Evolutionary conservation across 1,139 yeast species (phyloP).

Genomic region (Magnusiomyces magnusii): DNA sequence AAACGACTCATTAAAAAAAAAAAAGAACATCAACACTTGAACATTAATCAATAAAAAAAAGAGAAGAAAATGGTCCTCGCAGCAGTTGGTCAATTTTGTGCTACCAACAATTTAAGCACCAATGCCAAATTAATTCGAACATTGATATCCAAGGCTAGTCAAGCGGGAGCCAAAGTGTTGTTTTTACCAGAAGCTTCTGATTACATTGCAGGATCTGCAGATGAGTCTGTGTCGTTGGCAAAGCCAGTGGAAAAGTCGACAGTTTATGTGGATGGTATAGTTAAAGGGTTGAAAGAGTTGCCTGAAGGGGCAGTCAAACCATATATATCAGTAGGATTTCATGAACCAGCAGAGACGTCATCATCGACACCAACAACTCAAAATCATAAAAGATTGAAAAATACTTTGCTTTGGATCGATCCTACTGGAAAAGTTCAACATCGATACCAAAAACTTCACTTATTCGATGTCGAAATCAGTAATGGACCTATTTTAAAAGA

Average conservation of each 20-base stretch:
- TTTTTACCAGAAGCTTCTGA: conserved; percentile 94
- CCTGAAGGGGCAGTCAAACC: conserved; percentile 25
- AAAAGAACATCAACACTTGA: too few relatives aligned
- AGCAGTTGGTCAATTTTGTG: conserved; percentile 85
- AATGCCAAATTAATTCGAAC: conserved; percentile 54
- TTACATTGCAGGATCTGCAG: conserved; percentile 64
- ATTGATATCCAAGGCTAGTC: conserved; percentile 56
- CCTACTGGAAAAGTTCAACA: conserved; percentile 55
- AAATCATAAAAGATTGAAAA: conserved; percentile 45
- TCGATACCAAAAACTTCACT: conserved; percentile 75
- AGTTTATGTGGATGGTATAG: conserved; percentile 44
- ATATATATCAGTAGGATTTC: conserved; percentile 68
- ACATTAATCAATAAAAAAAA: neutral
- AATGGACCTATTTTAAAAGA: conserved; percentile 54
- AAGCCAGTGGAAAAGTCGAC: conserved; percentile 42
- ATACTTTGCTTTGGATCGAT: conserved; percentile 65
- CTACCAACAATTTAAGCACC: conserved; percentile 51
- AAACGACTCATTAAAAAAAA: too few relatives aligned
- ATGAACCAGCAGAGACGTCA: conserved; percentile 51
- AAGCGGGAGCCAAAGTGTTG: conserved; percentile 51
- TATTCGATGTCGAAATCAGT: conserved; percentile 76
- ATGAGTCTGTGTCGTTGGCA: conserved; percentile 56
- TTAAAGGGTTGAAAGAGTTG: conserved; percentile 39
- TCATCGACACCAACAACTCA: conserved; percentile 13
- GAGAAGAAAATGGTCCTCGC: conserved; percentile 52